Percentiles rank a stretch among this genome's conserved stretches.
These are phyloP conservation scores for Volvox carteri DNA, from an alignment of 163 green algal species.

Conservation along the genomic window DNA sequence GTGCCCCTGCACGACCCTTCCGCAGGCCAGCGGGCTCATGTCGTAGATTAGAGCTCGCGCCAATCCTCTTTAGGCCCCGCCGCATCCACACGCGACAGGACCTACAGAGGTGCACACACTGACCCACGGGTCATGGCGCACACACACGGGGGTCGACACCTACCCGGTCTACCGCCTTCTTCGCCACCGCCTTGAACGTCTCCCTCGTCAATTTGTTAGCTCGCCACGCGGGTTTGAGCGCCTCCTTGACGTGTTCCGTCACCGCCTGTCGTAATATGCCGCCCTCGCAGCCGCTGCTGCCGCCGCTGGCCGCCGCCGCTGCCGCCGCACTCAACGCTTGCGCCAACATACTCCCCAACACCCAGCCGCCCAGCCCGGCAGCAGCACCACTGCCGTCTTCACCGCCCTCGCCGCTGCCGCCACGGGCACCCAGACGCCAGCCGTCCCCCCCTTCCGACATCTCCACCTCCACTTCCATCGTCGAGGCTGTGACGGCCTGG, in stretches of 20 bases:
- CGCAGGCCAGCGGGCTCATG: too few relatives aligned
- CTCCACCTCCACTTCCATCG: neutral
- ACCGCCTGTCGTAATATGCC: slow-evolving; percentile 49
- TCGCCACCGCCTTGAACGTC: slow-evolving; percentile 51
- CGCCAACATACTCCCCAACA: neutral
- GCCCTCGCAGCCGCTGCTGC: slow-evolving; percentile 36
- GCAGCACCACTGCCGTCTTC: neutral
- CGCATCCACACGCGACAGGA: neutral
- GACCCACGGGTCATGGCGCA: neutral
- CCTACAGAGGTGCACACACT: neutral
- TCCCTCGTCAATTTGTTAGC: slow-evolving; percentile 43
- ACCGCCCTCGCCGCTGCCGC: neutral
- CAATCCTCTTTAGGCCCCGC: neutral
- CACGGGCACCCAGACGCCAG: too few relatives aligned
- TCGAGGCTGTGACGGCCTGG: neutral
- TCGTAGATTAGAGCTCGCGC: neutral
- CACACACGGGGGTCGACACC: too few relatives aligned
- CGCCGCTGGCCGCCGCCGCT: slow-evolving; percentile 8
- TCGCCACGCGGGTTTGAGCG: slow-evolving; percentile 46
- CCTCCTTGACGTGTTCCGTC: slow-evolving; percentile 55
- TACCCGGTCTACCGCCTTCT: slow-evolving; percentile 52
- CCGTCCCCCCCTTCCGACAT: neutral
- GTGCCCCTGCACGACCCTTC: neutral
- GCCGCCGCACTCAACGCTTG: slow-evolving; percentile 13
- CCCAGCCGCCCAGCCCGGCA: neutral